A percentile compares a stretch with the other conserved stretches of the same genome.
Conservation (phyloP, 495 filamentous ascomycete genomes). For the Penicillium angulare region DNA sequence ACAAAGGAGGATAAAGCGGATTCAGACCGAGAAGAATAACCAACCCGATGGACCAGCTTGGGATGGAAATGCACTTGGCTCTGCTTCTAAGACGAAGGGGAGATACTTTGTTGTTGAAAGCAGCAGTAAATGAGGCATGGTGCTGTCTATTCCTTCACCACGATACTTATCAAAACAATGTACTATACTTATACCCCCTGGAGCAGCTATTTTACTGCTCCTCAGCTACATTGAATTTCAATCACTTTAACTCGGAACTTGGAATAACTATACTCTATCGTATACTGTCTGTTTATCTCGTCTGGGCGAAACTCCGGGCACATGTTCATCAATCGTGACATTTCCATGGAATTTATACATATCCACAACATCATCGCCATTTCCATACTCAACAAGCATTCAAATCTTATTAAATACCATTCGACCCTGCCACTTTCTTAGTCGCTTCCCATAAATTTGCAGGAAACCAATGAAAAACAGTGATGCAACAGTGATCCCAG, state of each 20-base stretch:
- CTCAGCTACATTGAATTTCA: neutral
- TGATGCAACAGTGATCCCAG: slow-evolving; percentile 10
- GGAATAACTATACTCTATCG: too few species aligned
- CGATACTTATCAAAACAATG: too few species aligned
- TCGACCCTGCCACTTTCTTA: slow-evolving; percentile 10
- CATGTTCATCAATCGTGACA: neutral
- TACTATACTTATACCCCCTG: slow-evolving; percentile 9
- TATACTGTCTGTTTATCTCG: too few species aligned
- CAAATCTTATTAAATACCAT: slow-evolving; percentile 8
- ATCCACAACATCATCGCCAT: neutral
- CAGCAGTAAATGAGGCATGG: slow-evolving; percentile 16
- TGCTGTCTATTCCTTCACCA: neutral
- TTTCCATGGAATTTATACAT: neutral
- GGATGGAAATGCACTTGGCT: slow-evolving; percentile 67
- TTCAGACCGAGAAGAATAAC: slow-evolving; percentile 26
- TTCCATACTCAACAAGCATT: neutral
- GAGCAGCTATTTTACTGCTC: slow-evolving; percentile 2
- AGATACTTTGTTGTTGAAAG: slow-evolving; percentile 81
- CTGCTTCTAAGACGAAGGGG: slow-evolving; percentile 64
- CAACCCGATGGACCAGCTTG: slow-evolving; percentile 40
- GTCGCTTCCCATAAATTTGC: slow-evolving; percentile 14
- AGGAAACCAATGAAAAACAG: slow-evolving; percentile 10
- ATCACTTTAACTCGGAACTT: too few species aligned
- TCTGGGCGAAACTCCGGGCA: neutral
- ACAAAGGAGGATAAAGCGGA: slow-evolving; percentile 43